These are phyloP conservation scores for Leccinum boreale DNA, from an alignment of 768 basidiomycete genomes.

Conservation along the genomic window DNA sequence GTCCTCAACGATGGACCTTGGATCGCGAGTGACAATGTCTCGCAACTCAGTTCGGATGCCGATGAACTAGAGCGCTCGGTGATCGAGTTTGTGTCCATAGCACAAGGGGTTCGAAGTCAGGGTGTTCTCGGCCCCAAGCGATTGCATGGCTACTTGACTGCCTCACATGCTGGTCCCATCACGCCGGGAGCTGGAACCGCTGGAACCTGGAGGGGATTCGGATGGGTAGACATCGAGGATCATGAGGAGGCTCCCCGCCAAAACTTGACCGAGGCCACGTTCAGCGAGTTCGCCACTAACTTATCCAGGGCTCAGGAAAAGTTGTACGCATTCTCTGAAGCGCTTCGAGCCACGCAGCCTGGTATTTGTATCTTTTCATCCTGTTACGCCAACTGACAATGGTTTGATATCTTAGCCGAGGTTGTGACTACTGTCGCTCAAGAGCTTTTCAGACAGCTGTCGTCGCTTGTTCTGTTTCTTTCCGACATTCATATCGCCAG, in stretches of 20 bases:
- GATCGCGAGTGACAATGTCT: slow-evolving; percentile 19
- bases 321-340: slow-evolving; percentile 19
- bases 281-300: slow-evolving; percentile 33
- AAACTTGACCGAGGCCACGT: slow-evolving; percentile 26
- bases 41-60: slow-evolving; percentile 66
- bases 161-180: slow-evolving; percentile 37
- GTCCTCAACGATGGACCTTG: slow-evolving; percentile 47
- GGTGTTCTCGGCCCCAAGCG: slow-evolving; percentile 31
- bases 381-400: neutral
- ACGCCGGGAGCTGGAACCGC: slow-evolving; percentile 49
- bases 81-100: slow-evolving; percentile 61
- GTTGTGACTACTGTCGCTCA: slow-evolving; percentile 29
- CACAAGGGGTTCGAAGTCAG: slow-evolving; percentile 40
- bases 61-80: slow-evolving; percentile 71
- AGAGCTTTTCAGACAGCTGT: slow-evolving; percentile 36
- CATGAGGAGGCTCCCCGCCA: slow-evolving; percentile 30
- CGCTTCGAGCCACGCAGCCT: slow-evolving; percentile 15
- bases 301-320: slow-evolving; percentile 29
- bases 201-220: slow-evolving; percentile 53
- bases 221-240: slow-evolving; percentile 41
- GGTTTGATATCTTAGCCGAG: slow-evolving; percentile 13
- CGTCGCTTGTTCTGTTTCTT: slow-evolving; percentile 38
- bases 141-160: slow-evolving; percentile 35
- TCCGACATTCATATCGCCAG: slow-evolving; percentile 51
- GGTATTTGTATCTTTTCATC: slow-evolving; percentile 13